Base-by-base conservation (phyloP, 2,329 filamentous ascomycete species). In the Phoma sp. region DNA sequence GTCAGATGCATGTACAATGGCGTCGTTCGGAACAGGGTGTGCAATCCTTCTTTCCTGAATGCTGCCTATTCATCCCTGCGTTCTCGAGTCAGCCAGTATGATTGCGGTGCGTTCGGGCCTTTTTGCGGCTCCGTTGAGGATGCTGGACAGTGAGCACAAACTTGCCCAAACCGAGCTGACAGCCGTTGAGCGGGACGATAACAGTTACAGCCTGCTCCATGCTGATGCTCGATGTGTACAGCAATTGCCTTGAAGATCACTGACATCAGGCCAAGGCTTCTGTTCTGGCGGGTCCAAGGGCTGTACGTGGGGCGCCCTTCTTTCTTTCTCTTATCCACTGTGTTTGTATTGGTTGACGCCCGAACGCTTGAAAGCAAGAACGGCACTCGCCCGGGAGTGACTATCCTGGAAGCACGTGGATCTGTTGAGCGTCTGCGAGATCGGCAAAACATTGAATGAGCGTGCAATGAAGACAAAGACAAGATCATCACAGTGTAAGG, bases 1-100 rank as follows among this genome's bases (percentile, higher is more conserved):
- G 46, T 55, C 41, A 55, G 31, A 27, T 37, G 31, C 38, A 47
- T 55, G 52, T 46, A 47, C 31, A 27, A 43, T 50, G 52, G 50
- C 52, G 37, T 51, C 36, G 45, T 50, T 37, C 22, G 22, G 25
- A 19, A 15, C 46, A 46, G 45, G 46, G 43, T 33, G 25, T 43
- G 15, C 32, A 43, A 24, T 12, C 27, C 29, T 17, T 17, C 41
- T 21, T 38, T 41, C 15, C 46, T 50, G 19, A 25, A 41, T 29
- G 33, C 9, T 27, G 43, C 17, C n/a, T n/a, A 19, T 21, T 29
- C 17, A 46, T 24, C 52, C 46, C 37, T 46, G 43, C n/a, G 37
- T 12, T 19, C 27, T 29, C 32, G 52, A 55, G 45, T 55, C 41
- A 43, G 46, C 37, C 47, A 41, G 46, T 41, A 38, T 25, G 35